Base-by-base conservation (phyloP, 2,329 filamentous ascomycete genomes). In the Hypoxylon sp. region DNA sequence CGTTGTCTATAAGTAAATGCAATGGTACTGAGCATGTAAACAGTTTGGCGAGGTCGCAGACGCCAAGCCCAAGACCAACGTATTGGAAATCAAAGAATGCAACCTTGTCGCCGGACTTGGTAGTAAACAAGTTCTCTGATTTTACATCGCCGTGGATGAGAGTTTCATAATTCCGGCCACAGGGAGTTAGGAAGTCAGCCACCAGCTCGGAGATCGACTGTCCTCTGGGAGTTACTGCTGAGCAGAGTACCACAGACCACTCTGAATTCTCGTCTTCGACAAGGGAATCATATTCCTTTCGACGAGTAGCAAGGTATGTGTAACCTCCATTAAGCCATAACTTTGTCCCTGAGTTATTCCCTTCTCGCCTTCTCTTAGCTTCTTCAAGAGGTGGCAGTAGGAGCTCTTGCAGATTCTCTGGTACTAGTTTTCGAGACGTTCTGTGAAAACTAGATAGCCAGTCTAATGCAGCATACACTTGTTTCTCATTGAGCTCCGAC, bases 21-120 rank as follows among this genome's bases (percentile, higher is more conserved):
- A 87, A 39, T 0, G 89, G 88, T 0, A 91, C 83, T 1, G 89
- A 91, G 76, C 89, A 91, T 0, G 89, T 91, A 66, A 91, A 90
- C 0, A 91, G 77, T 74, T 91, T 91, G 1, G 89, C 89, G 0
- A 92, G 79, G 75, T 92, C 90, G 70, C 89, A 90, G 0, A 88
- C 89, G 0, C 90, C 90, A 0, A 91, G 75, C 0, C 90, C 90
- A 0, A 91, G 77, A 0, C 90, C 90, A 0, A 87, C 84, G 70
- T 92, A 92, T 71, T 92, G 90, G 62, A 92, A 92, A 74, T 92
- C 90, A 72, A 89, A 91, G 69, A 92, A 90, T 0, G 87, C 89
- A 1, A 89, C 88, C 3, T 80, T 65, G 1, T 85, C 78, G 0
- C 86, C 88, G 0, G 75, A 70, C 0, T 73, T 63, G 0, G 81